Evolutionary conservation across 768 basidiomycete genomes (phyloP).

Genomic region (Boletus rufocinnamomeus): DNA sequence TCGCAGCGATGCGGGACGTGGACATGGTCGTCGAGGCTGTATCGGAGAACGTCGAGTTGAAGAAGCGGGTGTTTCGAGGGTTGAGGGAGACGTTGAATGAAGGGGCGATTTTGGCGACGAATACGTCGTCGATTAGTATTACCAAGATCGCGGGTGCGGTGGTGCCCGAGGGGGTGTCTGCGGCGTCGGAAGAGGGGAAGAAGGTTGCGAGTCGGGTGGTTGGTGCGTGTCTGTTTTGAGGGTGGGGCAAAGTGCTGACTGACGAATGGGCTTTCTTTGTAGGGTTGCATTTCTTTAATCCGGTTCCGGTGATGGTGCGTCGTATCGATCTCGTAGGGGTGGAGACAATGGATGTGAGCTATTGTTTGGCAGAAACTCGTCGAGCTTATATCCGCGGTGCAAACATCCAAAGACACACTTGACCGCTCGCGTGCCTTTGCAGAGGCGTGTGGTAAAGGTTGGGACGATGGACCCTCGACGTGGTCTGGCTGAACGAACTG

Average conservation of each 20-base stretch:
- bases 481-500: background rate
- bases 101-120: constrained; percentile 81
- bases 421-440: constrained; percentile 81
- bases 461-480: background rate
- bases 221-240: constrained; percentile 46
- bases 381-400: constrained; percentile 91
- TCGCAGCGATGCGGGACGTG: constrained; percentile 69
- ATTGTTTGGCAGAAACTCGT: constrained; percentile 69
- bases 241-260: background rate
- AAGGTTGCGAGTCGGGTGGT: constrained; percentile 74
- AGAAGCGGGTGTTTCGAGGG: constrained; percentile 71
- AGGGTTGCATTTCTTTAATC: constrained; percentile 96
- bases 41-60: constrained; percentile 79
- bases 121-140: constrained; percentile 93
- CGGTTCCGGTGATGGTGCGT: constrained; percentile 91
- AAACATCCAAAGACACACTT: constrained; percentile 79
- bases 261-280: background rate
- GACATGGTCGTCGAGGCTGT: constrained; percentile 96
- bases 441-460: constrained; percentile 86
- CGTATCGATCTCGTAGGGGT: background rate
- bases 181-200: constrained; percentile 65
- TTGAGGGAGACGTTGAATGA: constrained; percentile 70
- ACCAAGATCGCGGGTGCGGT: constrained; percentile 90
- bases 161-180: constrained; percentile 54
- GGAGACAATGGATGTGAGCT: background rate